Evolutionary conservation across 352 stramenopile species (phyloP).

Genomic region (Thraustotheca clavata): DNA sequence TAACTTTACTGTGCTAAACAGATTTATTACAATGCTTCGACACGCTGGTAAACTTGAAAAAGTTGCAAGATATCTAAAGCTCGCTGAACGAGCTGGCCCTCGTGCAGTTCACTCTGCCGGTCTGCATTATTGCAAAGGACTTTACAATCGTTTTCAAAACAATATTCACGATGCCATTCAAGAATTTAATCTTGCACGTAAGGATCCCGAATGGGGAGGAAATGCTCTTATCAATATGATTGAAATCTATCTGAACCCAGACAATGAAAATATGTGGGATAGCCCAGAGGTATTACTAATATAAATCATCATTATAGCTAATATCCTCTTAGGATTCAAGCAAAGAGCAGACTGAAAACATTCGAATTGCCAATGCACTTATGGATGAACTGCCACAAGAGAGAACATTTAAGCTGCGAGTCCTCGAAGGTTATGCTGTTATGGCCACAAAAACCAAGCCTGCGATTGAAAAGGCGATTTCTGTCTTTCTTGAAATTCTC

Average conservation of each 20-base stretch:
- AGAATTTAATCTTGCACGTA: constrained; percentile 83
- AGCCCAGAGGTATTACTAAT: constrained; percentile 23
- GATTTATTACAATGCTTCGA: constrained; percentile 82
- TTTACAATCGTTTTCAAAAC: constrained; percentile 87
- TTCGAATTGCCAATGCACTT: constrained; percentile 81
- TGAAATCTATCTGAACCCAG: constrained; percentile 91
- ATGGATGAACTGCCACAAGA: constrained; percentile 69
- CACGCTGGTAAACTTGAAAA: constrained; percentile 74
- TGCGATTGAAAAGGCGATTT: constrained; percentile 83
- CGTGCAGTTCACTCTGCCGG: constrained; percentile 72
- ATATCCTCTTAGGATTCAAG: constrained; percentile 32
- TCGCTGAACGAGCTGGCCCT: constrained; percentile 65
- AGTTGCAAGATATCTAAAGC: constrained; percentile 64
- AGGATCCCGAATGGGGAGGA: constrained; percentile 83
- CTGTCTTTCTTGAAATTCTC: constrained; percentile 87
- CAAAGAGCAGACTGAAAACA: constrained; percentile 76
- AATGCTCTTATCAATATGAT: constrained; percentile 88
- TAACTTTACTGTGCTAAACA: constrained; percentile 85
- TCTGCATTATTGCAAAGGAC: constrained; percentile 85
- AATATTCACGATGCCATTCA: constrained; percentile 85
- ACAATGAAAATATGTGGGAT: constrained; percentile 91
- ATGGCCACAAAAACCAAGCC: constrained; percentile 72
- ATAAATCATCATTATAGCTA: constrained; percentile 2
- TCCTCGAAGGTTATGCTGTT: constrained; percentile 83
- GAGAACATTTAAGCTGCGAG: constrained; percentile 44